Conservation (phyloP, 2,329 filamentous ascomycete genomes). For the Phaeophleospora eucalypticola region DNA sequence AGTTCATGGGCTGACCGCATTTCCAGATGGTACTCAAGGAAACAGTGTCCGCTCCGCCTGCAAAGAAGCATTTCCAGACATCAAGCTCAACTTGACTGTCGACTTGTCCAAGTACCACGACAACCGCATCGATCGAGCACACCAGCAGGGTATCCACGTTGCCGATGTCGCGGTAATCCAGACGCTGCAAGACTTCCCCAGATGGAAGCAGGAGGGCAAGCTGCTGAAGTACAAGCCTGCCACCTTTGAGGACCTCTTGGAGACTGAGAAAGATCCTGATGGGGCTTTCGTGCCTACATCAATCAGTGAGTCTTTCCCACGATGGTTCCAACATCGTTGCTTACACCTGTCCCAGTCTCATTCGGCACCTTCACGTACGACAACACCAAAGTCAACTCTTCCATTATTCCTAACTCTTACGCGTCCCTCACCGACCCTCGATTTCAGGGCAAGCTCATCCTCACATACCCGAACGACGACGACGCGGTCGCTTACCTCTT, state of each 20-base stretch:
- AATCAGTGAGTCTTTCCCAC: constrained; percentile 33
- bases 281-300: constrained; percentile 43
- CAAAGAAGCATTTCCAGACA: constrained; percentile 46
- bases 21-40: too few relatives aligned
- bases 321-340: constrained; percentile 15
- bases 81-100: constrained; percentile 52
- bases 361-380: constrained; percentile 31
- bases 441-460: constrained; percentile 51
- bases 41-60: constrained; percentile 42
- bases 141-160: constrained; percentile 35
- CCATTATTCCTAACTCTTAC: constrained; percentile 37
- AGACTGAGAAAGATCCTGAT: constrained; percentile 41
- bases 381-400: constrained; percentile 32
- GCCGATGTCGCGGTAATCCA: constrained; percentile 50
- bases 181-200: constrained; percentile 50
- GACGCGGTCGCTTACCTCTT: constrained; percentile 53
- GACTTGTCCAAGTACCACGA: constrained; percentile 56
- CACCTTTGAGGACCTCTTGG: constrained; percentile 43
- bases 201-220: constrained; percentile 48
- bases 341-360: not conserved
- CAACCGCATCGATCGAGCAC: constrained; percentile 38
- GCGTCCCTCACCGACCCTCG: constrained; percentile 46
- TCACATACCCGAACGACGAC: constrained; percentile 57
- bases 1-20: too few relatives aligned
- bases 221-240: constrained; percentile 50